Evolutionary conservation across 2,329 filamentous ascomycete genomes (phyloP).

Genomic region (Microsporum audouinii): DNA sequence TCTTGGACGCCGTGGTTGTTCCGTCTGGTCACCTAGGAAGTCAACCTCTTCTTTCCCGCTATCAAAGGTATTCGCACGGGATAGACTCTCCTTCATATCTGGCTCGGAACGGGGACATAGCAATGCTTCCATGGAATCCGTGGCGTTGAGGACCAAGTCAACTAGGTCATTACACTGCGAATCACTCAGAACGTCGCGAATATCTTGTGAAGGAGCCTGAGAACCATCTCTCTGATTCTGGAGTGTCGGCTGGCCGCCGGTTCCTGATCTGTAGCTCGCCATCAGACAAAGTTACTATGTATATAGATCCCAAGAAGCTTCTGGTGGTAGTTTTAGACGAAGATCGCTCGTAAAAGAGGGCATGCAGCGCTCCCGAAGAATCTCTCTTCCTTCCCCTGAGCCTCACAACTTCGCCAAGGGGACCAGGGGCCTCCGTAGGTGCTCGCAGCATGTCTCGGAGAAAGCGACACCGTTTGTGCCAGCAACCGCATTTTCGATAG

Average conservation of each 20-base stretch:
- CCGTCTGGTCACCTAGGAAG: not conserved
- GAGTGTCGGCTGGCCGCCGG: not conserved
- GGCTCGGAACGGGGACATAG: conserved; percentile 8
- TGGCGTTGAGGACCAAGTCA: conserved; percentile 4
- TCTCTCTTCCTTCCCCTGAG: not conserved
- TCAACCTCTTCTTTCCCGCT: not conserved
- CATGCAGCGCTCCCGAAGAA: not conserved
- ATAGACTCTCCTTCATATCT: not conserved
- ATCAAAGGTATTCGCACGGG: not conserved
- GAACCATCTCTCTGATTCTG: not conserved
- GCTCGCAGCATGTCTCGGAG: not conserved
- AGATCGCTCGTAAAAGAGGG: not conserved
- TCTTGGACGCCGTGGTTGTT: not conserved
- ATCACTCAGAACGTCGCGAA: conserved; percentile 7
- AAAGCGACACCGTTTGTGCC: not conserved
- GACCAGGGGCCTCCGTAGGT: not conserved
- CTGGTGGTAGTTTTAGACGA: not conserved
- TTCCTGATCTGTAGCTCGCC: not conserved
- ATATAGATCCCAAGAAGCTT: not conserved
- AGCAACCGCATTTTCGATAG: not conserved
- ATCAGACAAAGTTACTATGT: not conserved
- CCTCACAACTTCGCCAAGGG: not conserved
- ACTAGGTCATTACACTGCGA: conserved; percentile 8
- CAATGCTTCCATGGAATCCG: conserved; percentile 9
- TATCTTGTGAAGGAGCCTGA: conserved; percentile 18